Evolutionary conservation across 2,329 filamentous ascomycete species (phyloP).

Genomic region (Cladorrhinum sp.): DNA sequence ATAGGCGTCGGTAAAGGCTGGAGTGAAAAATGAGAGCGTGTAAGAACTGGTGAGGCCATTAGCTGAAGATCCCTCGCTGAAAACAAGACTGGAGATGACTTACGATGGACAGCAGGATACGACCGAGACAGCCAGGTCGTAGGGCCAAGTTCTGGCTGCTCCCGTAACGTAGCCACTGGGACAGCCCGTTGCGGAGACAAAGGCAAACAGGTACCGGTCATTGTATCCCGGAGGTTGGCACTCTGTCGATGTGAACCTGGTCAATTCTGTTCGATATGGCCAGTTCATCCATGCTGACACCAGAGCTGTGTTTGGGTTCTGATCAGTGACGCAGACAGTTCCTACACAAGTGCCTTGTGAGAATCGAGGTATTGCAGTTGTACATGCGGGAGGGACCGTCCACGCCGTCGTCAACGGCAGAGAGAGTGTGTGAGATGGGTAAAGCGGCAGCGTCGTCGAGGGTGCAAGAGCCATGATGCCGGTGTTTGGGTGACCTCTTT

Average conservation of each 20-base stretch:
- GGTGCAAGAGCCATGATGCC: not conserved
- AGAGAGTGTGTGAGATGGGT: not conserved
- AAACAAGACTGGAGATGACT: not conserved
- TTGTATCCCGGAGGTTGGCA: not conserved
- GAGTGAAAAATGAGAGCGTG: not conserved
- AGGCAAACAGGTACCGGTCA: not conserved
- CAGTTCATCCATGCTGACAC: not conserved
- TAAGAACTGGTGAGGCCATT: not conserved
- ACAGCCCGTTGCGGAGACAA: not conserved
- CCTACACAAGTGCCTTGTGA: not conserved
- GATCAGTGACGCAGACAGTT: not conserved
- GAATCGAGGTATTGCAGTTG: not conserved
- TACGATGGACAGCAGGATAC: conserved; percentile 1
- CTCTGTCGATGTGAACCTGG: not conserved
- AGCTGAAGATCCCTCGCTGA: no score
- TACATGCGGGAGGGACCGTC: not conserved
- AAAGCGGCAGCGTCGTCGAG: not conserved
- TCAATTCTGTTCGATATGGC: not conserved
- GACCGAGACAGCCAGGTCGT: not conserved
- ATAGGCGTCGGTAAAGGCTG: not conserved
- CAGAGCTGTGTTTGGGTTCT: not conserved
- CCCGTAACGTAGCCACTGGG: not conserved
- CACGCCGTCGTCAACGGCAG: not conserved
- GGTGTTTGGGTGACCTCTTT: not conserved
- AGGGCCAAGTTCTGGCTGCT: not conserved